A percentile compares a stretch with the other conserved stretches of the same genome.
Conservation (phyloP, 768 basidiomycete species). For the Boletus sp. region DNA sequence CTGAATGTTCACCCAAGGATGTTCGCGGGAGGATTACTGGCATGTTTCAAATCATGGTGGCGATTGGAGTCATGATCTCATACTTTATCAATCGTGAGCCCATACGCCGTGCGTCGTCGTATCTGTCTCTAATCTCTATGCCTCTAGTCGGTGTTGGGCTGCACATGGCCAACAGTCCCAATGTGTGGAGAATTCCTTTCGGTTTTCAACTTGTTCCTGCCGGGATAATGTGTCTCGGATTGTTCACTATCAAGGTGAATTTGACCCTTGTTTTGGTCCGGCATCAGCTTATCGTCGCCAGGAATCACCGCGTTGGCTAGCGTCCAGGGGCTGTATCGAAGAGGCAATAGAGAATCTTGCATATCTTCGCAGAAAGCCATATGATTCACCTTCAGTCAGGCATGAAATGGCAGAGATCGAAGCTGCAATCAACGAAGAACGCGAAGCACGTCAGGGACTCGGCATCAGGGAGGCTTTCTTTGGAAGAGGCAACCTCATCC, state of each 20-base stretch:
- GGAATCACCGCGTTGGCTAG: constrained; percentile 79
- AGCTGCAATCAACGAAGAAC: constrained; percentile 74
- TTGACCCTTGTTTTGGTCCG: not conserved
- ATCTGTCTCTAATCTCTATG: constrained; percentile 1
- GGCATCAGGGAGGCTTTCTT: constrained; percentile 70
- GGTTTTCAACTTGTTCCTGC: constrained; percentile 74
- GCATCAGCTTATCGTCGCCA: constrained; percentile 21
- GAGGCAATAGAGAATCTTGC: constrained; percentile 61
- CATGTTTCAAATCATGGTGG: constrained; percentile 83
- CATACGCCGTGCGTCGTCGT: not conserved
- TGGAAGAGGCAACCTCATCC: constrained; percentile 75
- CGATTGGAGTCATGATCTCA: constrained; percentile 79
- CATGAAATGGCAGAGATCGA: constrained; percentile 78
- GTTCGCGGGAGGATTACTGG: constrained; percentile 85
- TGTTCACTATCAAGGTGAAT: constrained; percentile 60
- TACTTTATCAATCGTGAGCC: constrained; percentile 76
- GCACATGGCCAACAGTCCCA: constrained; percentile 44
- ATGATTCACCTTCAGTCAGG: constrained; percentile 44
- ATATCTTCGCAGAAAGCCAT: constrained; percentile 50
- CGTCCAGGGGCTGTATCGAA: constrained; percentile 52
- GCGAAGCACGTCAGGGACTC: constrained; percentile 58
- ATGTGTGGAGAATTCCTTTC: constrained; percentile 70
- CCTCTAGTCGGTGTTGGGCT: constrained; percentile 54
- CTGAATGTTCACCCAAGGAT: constrained; percentile 84
- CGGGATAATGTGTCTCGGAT: constrained; percentile 64